phyloP scores from a whole-genome alignment of 495 filamentous ascomycete species.

The Trichoderma gamsii region DNA sequence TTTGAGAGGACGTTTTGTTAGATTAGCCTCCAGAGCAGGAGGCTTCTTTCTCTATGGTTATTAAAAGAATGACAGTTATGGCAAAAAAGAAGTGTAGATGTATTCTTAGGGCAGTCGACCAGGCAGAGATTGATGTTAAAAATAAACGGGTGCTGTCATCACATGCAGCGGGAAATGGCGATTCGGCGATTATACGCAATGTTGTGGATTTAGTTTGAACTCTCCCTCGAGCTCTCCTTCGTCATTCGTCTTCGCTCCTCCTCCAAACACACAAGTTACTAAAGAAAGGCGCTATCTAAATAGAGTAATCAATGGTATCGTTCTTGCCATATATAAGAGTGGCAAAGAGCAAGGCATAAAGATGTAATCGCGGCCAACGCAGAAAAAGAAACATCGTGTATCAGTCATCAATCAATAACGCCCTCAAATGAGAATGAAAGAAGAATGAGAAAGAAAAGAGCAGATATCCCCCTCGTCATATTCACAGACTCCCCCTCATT shows the following conservation, averaged over 20 bases:
- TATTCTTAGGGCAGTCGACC: not conserved
- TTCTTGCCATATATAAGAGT: not conserved
- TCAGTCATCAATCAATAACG: slow-evolving; percentile 6
- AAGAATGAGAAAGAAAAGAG: not conserved
- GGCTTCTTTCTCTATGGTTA: not conserved
- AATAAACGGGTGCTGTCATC: not conserved
- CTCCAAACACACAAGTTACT: not conserved
- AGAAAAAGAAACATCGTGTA: not conserved
- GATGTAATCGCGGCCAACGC: not conserved
- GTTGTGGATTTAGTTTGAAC: not conserved
- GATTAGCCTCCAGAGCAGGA: not conserved
- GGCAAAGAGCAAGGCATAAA: not conserved
- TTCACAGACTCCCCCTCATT: not conserved
- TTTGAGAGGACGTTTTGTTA: slow-evolving; percentile 7
- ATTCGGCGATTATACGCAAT: not conserved
- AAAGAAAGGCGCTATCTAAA: slow-evolving; percentile 12
- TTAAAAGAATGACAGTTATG: not conserved
- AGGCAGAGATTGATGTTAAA: not conserved
- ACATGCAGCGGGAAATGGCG: not conserved
- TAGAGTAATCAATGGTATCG: slow-evolving; percentile 2
- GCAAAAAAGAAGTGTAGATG: too few species aligned
- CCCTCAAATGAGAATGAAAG: not conserved
- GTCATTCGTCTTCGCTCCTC: not conserved
- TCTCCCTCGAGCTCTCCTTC: not conserved
- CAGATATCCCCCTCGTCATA: not conserved